Evolutionary conservation across 2,329 filamentous ascomycete species (phyloP), one percentile per base, ranked within the genome.

Genomic region (Penicillium rolfsii): DNA sequence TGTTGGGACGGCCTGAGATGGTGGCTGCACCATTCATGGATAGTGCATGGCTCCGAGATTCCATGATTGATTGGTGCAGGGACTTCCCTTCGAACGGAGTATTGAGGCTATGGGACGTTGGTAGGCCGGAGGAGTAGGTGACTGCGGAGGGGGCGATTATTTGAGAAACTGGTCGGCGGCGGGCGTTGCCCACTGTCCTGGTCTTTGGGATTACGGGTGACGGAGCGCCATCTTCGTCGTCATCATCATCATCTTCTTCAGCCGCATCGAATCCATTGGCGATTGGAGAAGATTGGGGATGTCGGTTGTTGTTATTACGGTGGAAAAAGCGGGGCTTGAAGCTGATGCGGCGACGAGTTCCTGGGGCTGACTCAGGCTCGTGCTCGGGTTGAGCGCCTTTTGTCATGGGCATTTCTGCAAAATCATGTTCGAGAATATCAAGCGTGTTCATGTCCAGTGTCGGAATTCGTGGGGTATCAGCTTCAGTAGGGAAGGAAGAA

Each of bases 301-400:
- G 68, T n/a, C 68, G 70, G 5, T 68, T 33, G 1, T 60, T 65
- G 22, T 61, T 59, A 6, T 71, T 70, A 33, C 75, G 75, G 45
- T 61, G 70, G 57, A 79, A 75, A 60, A 78, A 77, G 4, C 65
- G 69, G 7, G 76, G 74, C 7, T 72, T 71, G 56, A 78, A 70
- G 45, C 71, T 77, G 30, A 78, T 62, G 28, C 73, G 73, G 28
- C 74, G 71, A 40, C 74, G 74, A 19, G 68, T 62, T 19, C 70
- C 71, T 4, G 61, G 61, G 9, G 64, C 69, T 1, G 60, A 52
- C 26, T 58, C 64, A 16, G 58, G 57, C 33, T 69, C 63, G 3
- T 65, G 59, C 19, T 69, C 63, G 3, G 65, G 59, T n/a, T 71
- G 67, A 1, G 64, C 63, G 33, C 64, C 61, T 33, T 45, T 36